Base-by-base conservation (phyloP, 2,329 filamentous ascomycete species). In the Fusarium phyllophilum region DNA sequence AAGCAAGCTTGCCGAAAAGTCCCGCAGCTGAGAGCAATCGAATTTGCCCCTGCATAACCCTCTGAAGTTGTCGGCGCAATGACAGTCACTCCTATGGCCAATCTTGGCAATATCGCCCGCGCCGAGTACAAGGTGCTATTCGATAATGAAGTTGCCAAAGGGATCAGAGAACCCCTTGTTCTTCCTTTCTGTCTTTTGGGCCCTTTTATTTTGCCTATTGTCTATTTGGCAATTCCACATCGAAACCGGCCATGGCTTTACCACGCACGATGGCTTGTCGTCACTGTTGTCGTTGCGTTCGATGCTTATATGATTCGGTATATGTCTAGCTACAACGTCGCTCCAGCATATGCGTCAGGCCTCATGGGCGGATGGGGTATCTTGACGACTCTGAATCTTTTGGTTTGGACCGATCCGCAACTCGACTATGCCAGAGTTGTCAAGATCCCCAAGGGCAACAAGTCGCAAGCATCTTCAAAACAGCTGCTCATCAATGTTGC, bases 161-260 rank as follows among this genome's bases (percentile, higher is more conserved):
- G 86, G 49, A 78, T 73, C 12, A 78, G 83, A 38, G 81, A 81
- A 46, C 89, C 88, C 5, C 82, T 91, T 24, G 75, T 91, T 24
- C 44, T 91, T 13, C 89, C 89, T 1, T 86, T 88, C 65, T 82
- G 84, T 62, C 66, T 90, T 12, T 66, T 89, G 29, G 86, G 84
- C 8, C 77, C 84, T 34, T 82, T 87, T 49, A 54, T 89, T 46
- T 62, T 92, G 6, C 87, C 88, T 1, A 79, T 85, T 2, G 70
- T 89, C 8, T 92, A 90, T 79, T 84, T 92, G 20, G 81, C 86
- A 55, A 83, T 91, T 67, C 88, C 89, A 4, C 89, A 91, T 75
- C 82, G 79, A 38, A 80, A 82, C 5, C 82, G 85, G 14, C 85
- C 85, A 10, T 88, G 86, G 86, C 74, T 90, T 17, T 88, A 88